Percentiles rank a stretch among this genome's conserved stretches.
These are phyloP conservation scores for Trypethelium eluteriae DNA, from an alignment of 495 filamentous ascomycete genomes.

Conservation along the genomic window DNA sequence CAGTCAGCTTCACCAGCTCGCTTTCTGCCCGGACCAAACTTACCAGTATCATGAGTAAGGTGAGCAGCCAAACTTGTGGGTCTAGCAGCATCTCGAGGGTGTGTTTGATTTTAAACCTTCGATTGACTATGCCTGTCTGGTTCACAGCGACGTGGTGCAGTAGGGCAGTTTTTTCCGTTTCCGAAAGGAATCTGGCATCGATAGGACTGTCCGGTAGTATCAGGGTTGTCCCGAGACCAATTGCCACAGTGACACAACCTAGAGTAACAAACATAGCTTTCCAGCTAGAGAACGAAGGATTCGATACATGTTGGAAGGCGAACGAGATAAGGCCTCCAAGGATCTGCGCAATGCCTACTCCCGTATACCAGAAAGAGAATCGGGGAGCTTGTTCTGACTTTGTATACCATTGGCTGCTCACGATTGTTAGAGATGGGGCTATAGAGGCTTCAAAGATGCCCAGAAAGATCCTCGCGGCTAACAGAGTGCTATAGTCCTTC, in stretches of 20 bases:
- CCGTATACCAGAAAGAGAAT: slow-evolving; percentile 59
- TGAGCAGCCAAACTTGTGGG: slow-evolving; percentile 16
- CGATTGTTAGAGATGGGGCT: slow-evolving; percentile 50
- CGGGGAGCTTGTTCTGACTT: slow-evolving; percentile 54
- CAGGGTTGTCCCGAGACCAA: slow-evolving; percentile 38
- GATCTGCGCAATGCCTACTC: slow-evolving; percentile 57
- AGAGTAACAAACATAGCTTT: slow-evolving; percentile 56
- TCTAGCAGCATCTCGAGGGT: slow-evolving; percentile 13
- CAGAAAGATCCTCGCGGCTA: slow-evolving; percentile 49
- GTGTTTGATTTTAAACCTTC: slow-evolving; percentile 10
- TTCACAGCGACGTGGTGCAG: slow-evolving; percentile 22
- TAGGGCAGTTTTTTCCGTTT: slow-evolving; percentile 29
- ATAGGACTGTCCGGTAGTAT: slow-evolving; percentile 38
- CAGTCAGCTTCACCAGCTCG: background rate
- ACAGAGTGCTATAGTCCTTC: slow-evolving; percentile 41
- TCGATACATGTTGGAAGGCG: slow-evolving; percentile 50
- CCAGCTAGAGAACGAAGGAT: slow-evolving; percentile 47
- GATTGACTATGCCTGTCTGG: slow-evolving; percentile 20
- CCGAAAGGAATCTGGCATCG: slow-evolving; percentile 38
- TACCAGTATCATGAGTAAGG: slow-evolving; percentile 10
- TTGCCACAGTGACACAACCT: slow-evolving; percentile 49
- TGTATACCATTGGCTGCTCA: slow-evolving; percentile 55
- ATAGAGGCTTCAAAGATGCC: slow-evolving; percentile 60
- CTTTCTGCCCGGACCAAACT: background rate
- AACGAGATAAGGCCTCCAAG: slow-evolving; percentile 54